A percentile compares a stretch with the other conserved stretches of the same genome.
phyloP scores from a whole-genome alignment of 305 asterid species.

The Fraxinus latifolia region DNA sequence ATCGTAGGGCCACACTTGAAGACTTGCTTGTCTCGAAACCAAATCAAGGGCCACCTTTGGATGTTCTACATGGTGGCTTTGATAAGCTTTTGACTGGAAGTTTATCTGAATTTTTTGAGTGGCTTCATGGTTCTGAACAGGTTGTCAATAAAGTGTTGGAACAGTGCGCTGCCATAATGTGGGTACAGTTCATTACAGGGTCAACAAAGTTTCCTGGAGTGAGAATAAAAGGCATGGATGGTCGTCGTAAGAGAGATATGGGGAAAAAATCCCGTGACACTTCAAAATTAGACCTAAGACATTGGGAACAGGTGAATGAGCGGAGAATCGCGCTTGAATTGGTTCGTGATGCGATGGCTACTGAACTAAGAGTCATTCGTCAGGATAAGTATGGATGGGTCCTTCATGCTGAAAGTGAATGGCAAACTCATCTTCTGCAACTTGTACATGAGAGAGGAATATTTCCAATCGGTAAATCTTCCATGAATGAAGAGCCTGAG shows the following conservation, averaged over 20 bases:
- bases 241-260: constrained; percentile 92
- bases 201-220: constrained; percentile 94
- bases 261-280: constrained; percentile 70
- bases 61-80: constrained; percentile 90
- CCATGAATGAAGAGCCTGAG: constrained; percentile 58
- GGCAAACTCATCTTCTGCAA: constrained; percentile 95
- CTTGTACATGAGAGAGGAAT: constrained; percentile 98
- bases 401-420: constrained; percentile 98
- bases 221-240: constrained; percentile 92
- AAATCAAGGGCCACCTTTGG: constrained; percentile 74
- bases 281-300: constrained; percentile 71
- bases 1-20: constrained; percentile 90
- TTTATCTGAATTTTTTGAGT: constrained; percentile 70
- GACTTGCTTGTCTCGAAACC: constrained; percentile 90
- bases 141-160: constrained; percentile 74
- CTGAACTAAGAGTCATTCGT: constrained; percentile 93
- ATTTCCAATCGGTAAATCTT: constrained; percentile 65
- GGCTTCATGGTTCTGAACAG: constrained; percentile 74
- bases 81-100: constrained; percentile 86
- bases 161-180: constrained; percentile 90
- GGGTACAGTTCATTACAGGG: constrained; percentile 91
- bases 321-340: constrained; percentile 91
- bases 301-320: constrained; percentile 98
- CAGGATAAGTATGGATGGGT: constrained; percentile 99
- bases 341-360: constrained; percentile 97